Conservation (phyloP, 495 filamentous ascomycete species). For the Articulospora tetracladia region DNA sequence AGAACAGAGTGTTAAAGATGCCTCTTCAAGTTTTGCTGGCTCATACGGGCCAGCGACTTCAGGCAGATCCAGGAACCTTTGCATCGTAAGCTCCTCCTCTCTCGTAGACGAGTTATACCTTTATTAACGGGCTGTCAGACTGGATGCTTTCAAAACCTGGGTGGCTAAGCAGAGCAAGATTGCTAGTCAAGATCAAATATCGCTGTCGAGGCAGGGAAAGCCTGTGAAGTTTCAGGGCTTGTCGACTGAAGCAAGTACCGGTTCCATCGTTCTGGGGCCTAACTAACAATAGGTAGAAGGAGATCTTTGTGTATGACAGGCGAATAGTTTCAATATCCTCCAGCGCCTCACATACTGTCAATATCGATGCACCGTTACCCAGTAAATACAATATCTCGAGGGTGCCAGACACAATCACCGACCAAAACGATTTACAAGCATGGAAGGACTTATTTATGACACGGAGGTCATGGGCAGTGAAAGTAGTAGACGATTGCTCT, state of each 20-base stretch:
- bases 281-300: constrained; percentile 49
- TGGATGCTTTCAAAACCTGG: constrained; percentile 57
- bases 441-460: constrained; percentile 79
- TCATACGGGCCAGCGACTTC: constrained; percentile 81
- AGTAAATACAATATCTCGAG: constrained; percentile 51
- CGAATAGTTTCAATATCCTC: constrained; percentile 53
- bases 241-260: constrained; percentile 61
- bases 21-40: constrained; percentile 80
- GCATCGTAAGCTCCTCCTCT: constrained; percentile 51
- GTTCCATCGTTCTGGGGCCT: not conserved
- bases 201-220: constrained; percentile 78
- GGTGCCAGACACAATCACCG: constrained; percentile 69
- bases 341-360: constrained; percentile 31
- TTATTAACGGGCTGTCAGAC: constrained; percentile 9
- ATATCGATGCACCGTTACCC: constrained; percentile 52
- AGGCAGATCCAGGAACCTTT: constrained; percentile 65
- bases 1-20: constrained; percentile 42
- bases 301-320: constrained; percentile 85
- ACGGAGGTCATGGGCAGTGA: constrained; percentile 69
- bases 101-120: not conserved
- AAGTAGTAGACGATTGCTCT: constrained; percentile 59
- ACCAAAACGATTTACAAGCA: constrained; percentile 69
- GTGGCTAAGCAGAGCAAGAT: constrained; percentile 44
- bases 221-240: constrained; percentile 73
- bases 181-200: constrained; percentile 65